phyloP scores from a whole-genome alignment of 257 asterid genomes.

The Nicotiana obtusifolia region DNA sequence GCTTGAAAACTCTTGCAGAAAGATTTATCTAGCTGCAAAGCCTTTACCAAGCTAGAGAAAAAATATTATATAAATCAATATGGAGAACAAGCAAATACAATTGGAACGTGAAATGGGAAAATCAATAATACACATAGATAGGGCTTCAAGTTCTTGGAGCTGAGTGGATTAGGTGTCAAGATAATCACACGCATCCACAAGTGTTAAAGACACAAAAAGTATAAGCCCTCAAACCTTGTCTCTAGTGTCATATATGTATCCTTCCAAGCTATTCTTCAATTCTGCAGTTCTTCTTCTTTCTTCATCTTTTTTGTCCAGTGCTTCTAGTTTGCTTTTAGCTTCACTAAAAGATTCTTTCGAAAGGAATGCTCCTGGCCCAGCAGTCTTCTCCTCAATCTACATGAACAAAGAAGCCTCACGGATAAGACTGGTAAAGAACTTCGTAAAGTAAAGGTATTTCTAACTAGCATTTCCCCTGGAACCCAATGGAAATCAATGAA shows the following conservation, averaged over 20 bases:
- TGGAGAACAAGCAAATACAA: background rate
- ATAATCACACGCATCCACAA: background rate
- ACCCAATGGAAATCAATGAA: background rate
- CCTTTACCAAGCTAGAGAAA: background rate
- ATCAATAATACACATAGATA: background rate
- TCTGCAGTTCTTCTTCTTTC: conserved; percentile 97
- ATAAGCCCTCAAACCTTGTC: conserved; percentile 61
- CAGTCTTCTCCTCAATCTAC: conserved; percentile 79
- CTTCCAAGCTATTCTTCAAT: conserved; percentile 89
- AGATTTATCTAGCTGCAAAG: conserved; percentile 9
- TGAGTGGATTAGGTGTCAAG: conserved; percentile 1
- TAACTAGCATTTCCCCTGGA: background rate
- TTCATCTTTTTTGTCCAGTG: conserved; percentile 84
- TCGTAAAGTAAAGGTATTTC: background rate
- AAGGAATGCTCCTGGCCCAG: conserved; percentile 79
- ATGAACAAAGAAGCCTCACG: conserved; percentile 16
- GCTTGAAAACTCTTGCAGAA: background rate
- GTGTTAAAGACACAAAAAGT: background rate
- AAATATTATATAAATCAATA: background rate
- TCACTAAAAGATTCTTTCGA: conserved; percentile 60
- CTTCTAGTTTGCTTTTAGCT: conserved; percentile 64
- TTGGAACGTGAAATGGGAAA: background rate
- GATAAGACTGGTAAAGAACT: background rate
- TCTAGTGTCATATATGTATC: conserved; percentile 87
- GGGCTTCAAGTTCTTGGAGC: background rate